phyloP scores from a whole-genome alignment of 371 early-diverging fungal genomes.

The Phascolomyces articulosus region DNA sequence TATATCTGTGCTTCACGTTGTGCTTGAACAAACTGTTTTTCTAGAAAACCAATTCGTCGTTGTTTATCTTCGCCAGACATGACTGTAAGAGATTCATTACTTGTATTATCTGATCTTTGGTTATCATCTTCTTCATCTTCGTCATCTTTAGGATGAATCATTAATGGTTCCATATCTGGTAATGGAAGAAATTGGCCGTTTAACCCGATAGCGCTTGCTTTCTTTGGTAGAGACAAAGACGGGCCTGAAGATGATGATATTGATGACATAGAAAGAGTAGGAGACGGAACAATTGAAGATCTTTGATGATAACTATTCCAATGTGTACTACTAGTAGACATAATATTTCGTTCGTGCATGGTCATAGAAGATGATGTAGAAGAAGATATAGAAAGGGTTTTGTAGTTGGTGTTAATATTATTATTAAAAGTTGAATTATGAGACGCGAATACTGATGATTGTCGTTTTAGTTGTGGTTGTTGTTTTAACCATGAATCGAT shows the following conservation, averaged over 20 bases:
- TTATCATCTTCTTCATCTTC: slow-evolving; percentile 9
- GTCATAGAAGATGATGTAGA: not conserved
- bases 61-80: not conserved
- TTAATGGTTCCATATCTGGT: slow-evolving; percentile 6
- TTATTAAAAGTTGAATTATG: not conserved
- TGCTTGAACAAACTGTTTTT: slow-evolving; percentile 6
- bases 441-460: not conserved
- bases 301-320: not conserved
- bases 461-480: not conserved
- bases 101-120: not conserved
- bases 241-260: not conserved
- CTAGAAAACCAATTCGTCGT: not conserved
- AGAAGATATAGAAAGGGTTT: not conserved
- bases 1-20: slow-evolving; percentile 1
- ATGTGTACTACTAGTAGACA: not conserved
- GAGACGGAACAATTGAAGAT: not conserved
- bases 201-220: not conserved
- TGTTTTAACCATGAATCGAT: not conserved
- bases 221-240: not conserved
- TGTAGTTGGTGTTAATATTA: not conserved
- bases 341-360: not conserved
- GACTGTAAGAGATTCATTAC: not conserved
- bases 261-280: not conserved
- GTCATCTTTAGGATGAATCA: slow-evolving; percentile 1
- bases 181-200: slow-evolving; percentile 2